These are phyloP conservation scores for Komagataella pastoris DNA, from an alignment of 805 yeast species.

Conservation along the genomic window DNA sequence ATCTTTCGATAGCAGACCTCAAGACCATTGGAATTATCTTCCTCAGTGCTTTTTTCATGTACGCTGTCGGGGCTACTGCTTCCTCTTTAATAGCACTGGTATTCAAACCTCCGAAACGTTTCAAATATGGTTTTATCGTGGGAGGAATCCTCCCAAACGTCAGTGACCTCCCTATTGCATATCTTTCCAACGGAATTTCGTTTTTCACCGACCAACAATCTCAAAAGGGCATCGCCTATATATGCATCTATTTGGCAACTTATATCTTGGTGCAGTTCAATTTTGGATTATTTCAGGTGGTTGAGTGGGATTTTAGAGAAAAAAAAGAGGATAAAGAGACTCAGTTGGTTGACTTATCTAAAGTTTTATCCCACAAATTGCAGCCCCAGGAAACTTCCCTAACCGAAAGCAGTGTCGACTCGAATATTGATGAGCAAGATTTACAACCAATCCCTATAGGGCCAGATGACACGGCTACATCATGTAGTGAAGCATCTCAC, in stretches of 20 bases:
- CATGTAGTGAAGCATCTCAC: background rate
- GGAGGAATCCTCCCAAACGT: conserved; percentile 68
- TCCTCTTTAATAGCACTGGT: conserved; percentile 21
- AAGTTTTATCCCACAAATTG: background rate
- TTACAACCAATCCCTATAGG: background rate
- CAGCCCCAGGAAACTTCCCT: background rate
- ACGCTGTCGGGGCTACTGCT: conserved; percentile 32
- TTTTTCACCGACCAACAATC: conserved; percentile 17
- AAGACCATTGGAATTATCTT: conserved; percentile 57
- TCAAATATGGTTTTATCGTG: conserved; percentile 60
- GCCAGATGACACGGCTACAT: background rate
- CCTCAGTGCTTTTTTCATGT: conserved; percentile 35
- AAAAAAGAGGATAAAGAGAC: conserved; percentile 3
- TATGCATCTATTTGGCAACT: conserved; percentile 41
- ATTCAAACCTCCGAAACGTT: conserved; percentile 39
- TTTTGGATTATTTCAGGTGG: conserved; percentile 34
- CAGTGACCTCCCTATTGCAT: conserved; percentile 69
- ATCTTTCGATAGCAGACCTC: conserved; percentile 50
- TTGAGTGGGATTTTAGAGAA: conserved; percentile 36
- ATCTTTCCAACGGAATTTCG: conserved; percentile 30
- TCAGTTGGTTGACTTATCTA: background rate
- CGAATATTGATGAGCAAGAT: conserved; percentile 1
- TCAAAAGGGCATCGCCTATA: conserved; percentile 33
- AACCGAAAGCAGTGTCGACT: background rate
- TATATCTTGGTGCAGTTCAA: conserved; percentile 39